Base-by-base conservation (phyloP, 176 grass and related monocot species). In the Aechmea fasciata region DNA sequence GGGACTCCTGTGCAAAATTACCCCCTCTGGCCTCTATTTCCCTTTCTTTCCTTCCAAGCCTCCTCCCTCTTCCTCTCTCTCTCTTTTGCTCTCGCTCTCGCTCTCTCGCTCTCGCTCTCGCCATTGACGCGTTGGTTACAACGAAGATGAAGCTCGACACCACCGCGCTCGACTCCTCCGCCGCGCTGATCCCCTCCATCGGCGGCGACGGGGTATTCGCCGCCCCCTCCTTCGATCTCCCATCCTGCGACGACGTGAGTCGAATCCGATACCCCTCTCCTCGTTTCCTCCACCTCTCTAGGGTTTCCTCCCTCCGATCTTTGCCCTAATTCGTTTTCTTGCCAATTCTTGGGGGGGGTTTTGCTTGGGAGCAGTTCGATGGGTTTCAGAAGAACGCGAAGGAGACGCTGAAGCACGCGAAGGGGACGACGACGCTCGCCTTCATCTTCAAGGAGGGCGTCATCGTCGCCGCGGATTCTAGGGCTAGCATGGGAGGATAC, bases 401-500 rank as follows among this genome's bases (percentile, higher is more conserved):
- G 77, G 57, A 74, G 33, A 72, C 83, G 73, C 10, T 91, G 62
- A 91, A 96, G 65, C 74, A 79, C 5, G 87, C 87, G 15, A 91
- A 82, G 66, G 92, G 92, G 0, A 96, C 92, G 13, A 96, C 92
- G 41, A 96, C 92, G 33, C 92, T 96, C 52, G 84, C 92, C 1
- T 96, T 91, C 75, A 87, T 96, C 71, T 96, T 92, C 79, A 87
- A 96, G 71, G 85, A 87, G 72, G 92, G 92, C 26, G 88, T 96
- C 64, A 96, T 92, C 67, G 92, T 96, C 54, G 92, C 92, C 10
- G 88, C 92, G n/a, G 88, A 96, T 75, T 96, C 92, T 50, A 63
- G 92, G 7, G 92, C 92, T 68, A 96, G 88, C 83, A 96, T 96
- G 92, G 92, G 88, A 72, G 92, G 88, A 51, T 91, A 96, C 72